phyloP scores from a whole-genome alignment of 1,284 basidiomycete genomes.

The Mycosarcoma maydis region DNA sequence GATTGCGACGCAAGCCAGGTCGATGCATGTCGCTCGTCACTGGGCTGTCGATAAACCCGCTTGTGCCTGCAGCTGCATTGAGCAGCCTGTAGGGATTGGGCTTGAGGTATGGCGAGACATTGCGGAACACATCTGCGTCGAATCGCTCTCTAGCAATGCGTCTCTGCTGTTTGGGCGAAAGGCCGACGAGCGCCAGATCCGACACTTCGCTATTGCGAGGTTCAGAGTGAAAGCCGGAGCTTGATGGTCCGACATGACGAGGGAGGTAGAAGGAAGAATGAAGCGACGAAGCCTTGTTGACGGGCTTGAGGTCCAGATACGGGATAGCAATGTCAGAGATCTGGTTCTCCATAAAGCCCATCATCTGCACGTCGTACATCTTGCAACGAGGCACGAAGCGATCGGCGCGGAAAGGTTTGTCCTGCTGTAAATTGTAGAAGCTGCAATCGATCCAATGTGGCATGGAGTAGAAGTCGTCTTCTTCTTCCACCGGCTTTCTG shows the following conservation, averaged over 20 bases:
- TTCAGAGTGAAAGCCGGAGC: slow-evolving; percentile 41
- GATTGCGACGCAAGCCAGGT: slow-evolving; percentile 30
- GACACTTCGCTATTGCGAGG: slow-evolving; percentile 34
- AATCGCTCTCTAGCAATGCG: slow-evolving; percentile 56
- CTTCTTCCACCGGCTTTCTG: slow-evolving; percentile 28
- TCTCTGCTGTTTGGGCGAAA: slow-evolving; percentile 42
- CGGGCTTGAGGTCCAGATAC: slow-evolving; percentile 54
- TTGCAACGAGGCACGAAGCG: slow-evolving; percentile 66
- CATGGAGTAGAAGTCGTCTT: slow-evolving; percentile 58
- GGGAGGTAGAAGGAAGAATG: slow-evolving; percentile 48
- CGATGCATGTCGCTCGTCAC: slow-evolving; percentile 27
- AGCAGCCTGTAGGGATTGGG: slow-evolving; percentile 9
- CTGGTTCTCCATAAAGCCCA: slow-evolving; percentile 65
- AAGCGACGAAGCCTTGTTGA: slow-evolving; percentile 40
- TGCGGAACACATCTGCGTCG: slow-evolving; percentile 57
- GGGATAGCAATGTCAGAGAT: slow-evolving; percentile 63
- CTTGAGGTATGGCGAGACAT: slow-evolving; percentile 32
- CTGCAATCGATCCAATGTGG: slow-evolving; percentile 67
- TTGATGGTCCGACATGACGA: slow-evolving; percentile 26
- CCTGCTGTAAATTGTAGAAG: slow-evolving; percentile 66
- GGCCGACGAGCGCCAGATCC: slow-evolving; percentile 35
- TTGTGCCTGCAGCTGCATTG: background rate
- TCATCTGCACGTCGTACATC: slow-evolving; percentile 66
- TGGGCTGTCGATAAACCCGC: slow-evolving; percentile 19
- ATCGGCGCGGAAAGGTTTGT: slow-evolving; percentile 62